Conservation (phyloP, 2,329 filamentous ascomycete species). For the Aspergillus melleus region DNA sequence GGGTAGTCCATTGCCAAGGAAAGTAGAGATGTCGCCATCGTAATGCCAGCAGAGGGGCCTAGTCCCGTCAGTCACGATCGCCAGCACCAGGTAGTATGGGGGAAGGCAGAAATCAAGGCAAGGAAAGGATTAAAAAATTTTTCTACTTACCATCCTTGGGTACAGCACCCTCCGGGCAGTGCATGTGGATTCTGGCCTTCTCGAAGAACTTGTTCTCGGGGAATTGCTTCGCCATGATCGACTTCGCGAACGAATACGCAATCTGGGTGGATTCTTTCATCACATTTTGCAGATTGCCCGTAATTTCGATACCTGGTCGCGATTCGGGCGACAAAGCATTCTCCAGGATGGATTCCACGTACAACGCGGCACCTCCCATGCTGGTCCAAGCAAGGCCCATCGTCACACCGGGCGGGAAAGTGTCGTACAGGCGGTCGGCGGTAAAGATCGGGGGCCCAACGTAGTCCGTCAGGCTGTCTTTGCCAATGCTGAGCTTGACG, state of each 20-base stretch:
- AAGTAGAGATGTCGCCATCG: conserved; percentile 92
- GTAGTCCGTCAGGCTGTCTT: conserved; percentile 92
- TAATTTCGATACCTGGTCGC: conserved; percentile 80
- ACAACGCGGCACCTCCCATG: conserved; percentile 93
- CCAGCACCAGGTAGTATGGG: background rate
- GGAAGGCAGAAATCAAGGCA: background rate
- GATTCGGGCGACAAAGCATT: conserved; percentile 72
- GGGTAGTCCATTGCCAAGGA: conserved; percentile 77
- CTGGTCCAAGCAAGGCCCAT: conserved; percentile 99
- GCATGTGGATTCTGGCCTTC: conserved; percentile 89
- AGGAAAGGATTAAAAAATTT: background rate
- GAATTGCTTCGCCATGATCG: conserved; percentile 79
- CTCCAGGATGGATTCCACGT: conserved; percentile 95
- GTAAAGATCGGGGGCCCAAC: conserved; percentile 95
- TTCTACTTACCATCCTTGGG: conserved; percentile 76
- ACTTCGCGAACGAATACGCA: conserved; percentile 94
- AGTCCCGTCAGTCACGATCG: conserved; percentile 8
- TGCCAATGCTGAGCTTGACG: conserved; percentile 82
- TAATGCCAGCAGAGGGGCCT: conserved; percentile 86
- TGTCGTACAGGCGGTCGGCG: conserved; percentile 90
- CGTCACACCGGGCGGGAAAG: conserved; percentile 87
- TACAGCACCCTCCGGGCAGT: conserved; percentile 94
- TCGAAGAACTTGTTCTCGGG: conserved; percentile 94
- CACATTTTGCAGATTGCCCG: conserved; percentile 89
- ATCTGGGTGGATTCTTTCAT: conserved; percentile 98